Evolutionary conservation across 2,329 filamentous ascomycete species (phyloP).

Genomic region (Beauveria sp.): DNA sequence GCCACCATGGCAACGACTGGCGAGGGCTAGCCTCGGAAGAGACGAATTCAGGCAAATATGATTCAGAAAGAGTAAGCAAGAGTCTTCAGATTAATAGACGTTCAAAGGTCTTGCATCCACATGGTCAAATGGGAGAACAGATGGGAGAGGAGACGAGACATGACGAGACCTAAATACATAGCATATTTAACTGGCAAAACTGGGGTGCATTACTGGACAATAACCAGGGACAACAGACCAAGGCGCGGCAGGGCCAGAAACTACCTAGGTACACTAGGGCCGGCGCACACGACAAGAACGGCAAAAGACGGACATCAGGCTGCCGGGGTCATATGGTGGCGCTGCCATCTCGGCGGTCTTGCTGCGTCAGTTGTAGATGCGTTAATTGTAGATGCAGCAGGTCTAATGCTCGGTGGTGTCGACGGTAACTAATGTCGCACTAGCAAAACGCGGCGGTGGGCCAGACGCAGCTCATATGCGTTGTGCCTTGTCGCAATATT

Average conservation of each 20-base stretch:
- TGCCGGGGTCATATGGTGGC: background rate
- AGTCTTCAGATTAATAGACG: background rate
- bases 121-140: background rate
- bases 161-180: background rate
- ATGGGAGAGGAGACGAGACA: background rate
- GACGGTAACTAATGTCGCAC: background rate
- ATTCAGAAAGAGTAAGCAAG: background rate
- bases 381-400: background rate
- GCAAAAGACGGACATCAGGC: background rate
- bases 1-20: background rate
- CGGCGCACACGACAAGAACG: background rate
- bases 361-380: background rate
- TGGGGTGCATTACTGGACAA: background rate
- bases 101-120: background rate
- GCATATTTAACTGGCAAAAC: background rate
- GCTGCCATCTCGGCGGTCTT: constrained; percentile 4
- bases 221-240: background rate
- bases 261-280: background rate
- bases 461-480: constrained; percentile 1
- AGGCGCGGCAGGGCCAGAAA: background rate
- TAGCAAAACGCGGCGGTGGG: background rate
- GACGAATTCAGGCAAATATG: background rate
- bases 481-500: background rate
- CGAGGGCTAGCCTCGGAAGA: background rate
- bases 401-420: background rate